A percentile compares a stretch with the other conserved stretches of the same genome.
phyloP scores from a whole-genome alignment of 192 early-diverging fungal genomes.

The Lobosporangium transversale region DNA sequence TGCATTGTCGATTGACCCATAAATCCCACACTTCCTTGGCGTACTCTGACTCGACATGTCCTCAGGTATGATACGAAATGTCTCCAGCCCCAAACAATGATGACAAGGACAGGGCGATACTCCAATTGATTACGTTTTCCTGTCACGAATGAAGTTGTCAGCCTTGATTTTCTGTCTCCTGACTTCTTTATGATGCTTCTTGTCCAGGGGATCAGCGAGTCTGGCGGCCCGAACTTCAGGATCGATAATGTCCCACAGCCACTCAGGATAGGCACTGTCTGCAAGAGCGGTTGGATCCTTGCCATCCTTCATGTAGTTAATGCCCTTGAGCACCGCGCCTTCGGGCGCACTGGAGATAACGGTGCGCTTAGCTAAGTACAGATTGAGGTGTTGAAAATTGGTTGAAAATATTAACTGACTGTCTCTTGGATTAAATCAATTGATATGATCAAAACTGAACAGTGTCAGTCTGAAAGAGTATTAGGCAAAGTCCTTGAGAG shows the following conservation, averaged over 20 bases:
- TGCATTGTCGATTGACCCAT: too few species aligned
- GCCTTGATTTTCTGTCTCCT: constrained; percentile 72
- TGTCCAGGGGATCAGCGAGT: constrained; percentile 59
- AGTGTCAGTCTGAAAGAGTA: not conserved
- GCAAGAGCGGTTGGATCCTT: constrained; percentile 86
- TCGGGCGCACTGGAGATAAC: constrained; percentile 65
- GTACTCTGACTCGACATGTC: too few species aligned
- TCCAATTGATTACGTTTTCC: constrained; percentile 79
- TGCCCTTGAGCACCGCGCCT: constrained; percentile 85
- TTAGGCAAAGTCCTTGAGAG: not conserved
- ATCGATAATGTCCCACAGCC: constrained; percentile 92
- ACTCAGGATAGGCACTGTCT: constrained; percentile 89
- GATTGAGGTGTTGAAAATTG: not conserved
- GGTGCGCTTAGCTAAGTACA: constrained; percentile 44
- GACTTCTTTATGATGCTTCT: constrained; percentile 67
- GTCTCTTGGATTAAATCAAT: not conserved
- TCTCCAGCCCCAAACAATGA: too few species aligned
- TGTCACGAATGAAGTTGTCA: constrained; percentile 82
- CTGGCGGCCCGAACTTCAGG: constrained; percentile 59
- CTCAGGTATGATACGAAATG: too few species aligned
- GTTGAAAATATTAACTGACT: too few species aligned
- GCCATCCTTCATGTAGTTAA: constrained; percentile 86
- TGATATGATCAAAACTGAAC: not conserved
- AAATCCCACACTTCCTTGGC: too few species aligned
- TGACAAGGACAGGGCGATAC: too few species aligned